phyloP scores from a whole-genome alignment of 768 basidiomycete genomes.

The Suillus placidus region DNA sequence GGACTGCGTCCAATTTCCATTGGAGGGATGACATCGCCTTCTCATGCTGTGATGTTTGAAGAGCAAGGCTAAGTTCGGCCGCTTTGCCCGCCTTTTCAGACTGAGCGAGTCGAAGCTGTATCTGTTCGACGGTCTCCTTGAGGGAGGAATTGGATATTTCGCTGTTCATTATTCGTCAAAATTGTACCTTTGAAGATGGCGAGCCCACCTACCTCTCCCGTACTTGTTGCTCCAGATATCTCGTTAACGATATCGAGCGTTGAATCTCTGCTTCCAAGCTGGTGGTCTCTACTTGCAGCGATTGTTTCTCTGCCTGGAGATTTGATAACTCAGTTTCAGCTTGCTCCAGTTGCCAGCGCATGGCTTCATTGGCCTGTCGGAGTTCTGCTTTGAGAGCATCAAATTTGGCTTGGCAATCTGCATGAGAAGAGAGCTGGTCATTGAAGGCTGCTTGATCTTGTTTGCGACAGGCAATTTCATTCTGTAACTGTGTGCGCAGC shows the following conservation, averaged over 20 bases:
- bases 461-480: constrained; percentile 38
- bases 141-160: constrained; percentile 45
- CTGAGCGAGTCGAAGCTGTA: constrained; percentile 47
- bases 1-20: constrained; percentile 55
- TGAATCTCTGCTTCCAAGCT: constrained; percentile 67
- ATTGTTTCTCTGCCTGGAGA: constrained; percentile 52
- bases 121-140: constrained; percentile 44
- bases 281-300: constrained; percentile 59
- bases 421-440: constrained; percentile 29
- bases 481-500: constrained; percentile 42
- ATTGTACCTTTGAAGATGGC: constrained; percentile 11
- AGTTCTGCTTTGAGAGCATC: constrained; percentile 40
- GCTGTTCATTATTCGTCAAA: constrained; percentile 36
- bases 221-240: constrained; percentile 64
- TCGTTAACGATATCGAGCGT: constrained; percentile 58
- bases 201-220: constrained; percentile 55
- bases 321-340: constrained; percentile 38
- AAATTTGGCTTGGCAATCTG: constrained; percentile 31
- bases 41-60: constrained; percentile 68
- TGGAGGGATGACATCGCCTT: constrained; percentile 62
- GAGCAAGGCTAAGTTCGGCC: constrained; percentile 65
- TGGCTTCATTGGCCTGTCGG: constrained; percentile 37
- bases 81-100: constrained; percentile 61
- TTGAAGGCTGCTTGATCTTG: constrained; percentile 33
- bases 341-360: constrained; percentile 46